Evolutionary conservation across 2,329 filamentous ascomycete species (phyloP).

Genomic region (Xylariaceae sp.): DNA sequence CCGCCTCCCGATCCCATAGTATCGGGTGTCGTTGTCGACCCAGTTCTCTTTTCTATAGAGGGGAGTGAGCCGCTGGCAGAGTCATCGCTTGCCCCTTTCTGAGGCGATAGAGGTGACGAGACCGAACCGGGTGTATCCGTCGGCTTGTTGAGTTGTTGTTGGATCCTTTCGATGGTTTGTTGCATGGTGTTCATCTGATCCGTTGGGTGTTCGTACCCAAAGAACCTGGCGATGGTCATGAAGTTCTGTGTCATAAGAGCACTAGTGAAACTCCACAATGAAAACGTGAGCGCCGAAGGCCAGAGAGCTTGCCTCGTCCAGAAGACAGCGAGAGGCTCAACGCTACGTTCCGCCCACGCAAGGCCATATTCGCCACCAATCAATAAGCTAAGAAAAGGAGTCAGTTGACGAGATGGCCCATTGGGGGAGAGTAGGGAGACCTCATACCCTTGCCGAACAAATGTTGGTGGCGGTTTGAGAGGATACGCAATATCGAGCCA

Average conservation of each 20-base stretch:
- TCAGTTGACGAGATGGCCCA: conserved; percentile 5
- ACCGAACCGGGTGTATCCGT: conserved; percentile 16
- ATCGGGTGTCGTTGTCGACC: conserved; percentile 20
- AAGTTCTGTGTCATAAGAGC: conserved; percentile 44
- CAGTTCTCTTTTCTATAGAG: conserved; percentile 18
- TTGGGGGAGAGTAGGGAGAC: not conserved
- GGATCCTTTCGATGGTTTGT: conserved; percentile 32
- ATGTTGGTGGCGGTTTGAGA: conserved; percentile 52
- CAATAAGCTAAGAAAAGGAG: conserved; percentile 40
- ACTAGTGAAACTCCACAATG: conserved; percentile 48
- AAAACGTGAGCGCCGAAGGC: conserved; percentile 47
- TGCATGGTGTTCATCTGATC: conserved; percentile 21
- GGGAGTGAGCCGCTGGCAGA: conserved; percentile 22
- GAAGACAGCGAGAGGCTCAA: conserved; percentile 44
- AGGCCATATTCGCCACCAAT: conserved; percentile 43
- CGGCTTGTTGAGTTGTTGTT: conserved; percentile 25
- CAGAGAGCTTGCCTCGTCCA: conserved; percentile 46
- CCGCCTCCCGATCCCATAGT: conserved; percentile 15
- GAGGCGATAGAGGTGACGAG: conserved; percentile 14
- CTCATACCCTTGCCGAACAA: conserved; percentile 54
- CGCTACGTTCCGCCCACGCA: conserved; percentile 42
- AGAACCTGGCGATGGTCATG: conserved; percentile 38
- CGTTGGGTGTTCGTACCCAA: conserved; percentile 39
- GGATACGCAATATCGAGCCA: conserved; percentile 62
- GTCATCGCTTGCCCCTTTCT: conserved; percentile 20